Evolutionary conservation across 495 filamentous ascomycete species (phyloP).

Genomic region (Pseudoneurospora amorphoporcata): DNA sequence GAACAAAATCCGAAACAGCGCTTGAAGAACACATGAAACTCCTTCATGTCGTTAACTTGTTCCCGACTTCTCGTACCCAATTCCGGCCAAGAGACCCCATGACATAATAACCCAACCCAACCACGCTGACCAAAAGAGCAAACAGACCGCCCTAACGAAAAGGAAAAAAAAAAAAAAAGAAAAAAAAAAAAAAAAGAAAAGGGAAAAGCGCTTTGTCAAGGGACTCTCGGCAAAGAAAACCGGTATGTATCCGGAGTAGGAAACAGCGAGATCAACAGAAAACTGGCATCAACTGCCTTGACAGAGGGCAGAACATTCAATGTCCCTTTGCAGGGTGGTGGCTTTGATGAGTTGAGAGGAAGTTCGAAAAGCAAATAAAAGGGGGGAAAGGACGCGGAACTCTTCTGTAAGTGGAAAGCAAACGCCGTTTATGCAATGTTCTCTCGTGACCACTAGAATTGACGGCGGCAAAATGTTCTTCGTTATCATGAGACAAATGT

Average conservation of each 20-base stretch:
- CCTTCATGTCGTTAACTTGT: background rate
- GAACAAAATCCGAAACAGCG: background rate
- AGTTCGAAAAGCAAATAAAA: background rate
- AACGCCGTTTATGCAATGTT: background rate
- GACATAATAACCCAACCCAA: background rate
- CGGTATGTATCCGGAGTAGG: background rate
- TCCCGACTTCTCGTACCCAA: background rate
- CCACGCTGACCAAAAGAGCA: background rate
- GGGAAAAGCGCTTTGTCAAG: background rate
- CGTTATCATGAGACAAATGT: background rate
- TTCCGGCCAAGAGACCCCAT: background rate
- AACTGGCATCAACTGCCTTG: background rate
- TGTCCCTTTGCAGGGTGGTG: background rate
- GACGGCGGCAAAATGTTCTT: background rate
- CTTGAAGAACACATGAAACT: background rate
- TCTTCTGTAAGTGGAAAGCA: background rate
- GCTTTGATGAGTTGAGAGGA: background rate
- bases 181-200: slow-evolving; percentile 2
- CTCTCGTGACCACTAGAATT: background rate
- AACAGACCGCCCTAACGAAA: background rate
- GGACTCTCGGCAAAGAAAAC: slow-evolving; percentile 2
- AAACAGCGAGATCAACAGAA: background rate
- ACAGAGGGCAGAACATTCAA: background rate
- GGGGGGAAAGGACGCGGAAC: background rate
- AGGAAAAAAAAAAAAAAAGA: background rate